Percentiles rank a stretch among this genome's conserved stretches.
These are phyloP conservation scores for Rubia yunnanensis DNA, from an alignment of 257 asterid genomes.

Conservation along the genomic window DNA sequence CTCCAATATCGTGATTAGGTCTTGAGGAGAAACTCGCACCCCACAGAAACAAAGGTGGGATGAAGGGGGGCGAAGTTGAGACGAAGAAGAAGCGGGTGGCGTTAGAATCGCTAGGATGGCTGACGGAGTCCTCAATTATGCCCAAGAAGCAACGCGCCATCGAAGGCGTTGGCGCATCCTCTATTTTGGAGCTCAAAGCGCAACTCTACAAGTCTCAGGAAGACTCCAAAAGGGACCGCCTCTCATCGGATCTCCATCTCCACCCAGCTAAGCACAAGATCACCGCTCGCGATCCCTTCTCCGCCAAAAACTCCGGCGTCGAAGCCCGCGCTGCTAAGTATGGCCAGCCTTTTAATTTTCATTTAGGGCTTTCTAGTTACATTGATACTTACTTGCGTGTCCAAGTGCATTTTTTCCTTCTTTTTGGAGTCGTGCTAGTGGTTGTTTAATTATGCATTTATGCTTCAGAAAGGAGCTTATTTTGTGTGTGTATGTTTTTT, in stretches of 20 bases:
- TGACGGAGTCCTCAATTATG: conserved; percentile 93
- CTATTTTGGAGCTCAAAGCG: conserved; percentile 89
- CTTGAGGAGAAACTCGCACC: too few relatives aligned
- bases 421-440: neutral
- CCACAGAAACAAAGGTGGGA: neutral
- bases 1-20: too few relatives aligned
- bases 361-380: neutral
- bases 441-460: neutral
- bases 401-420: neutral
- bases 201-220: conserved; percentile 88
- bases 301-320: conserved; percentile 65
- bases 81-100: conserved; percentile 41
- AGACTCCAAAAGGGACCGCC: conserved; percentile 65
- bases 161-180: conserved; percentile 91
- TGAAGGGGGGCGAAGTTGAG: conserved; percentile 36
- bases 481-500: neutral
- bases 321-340: conserved; percentile 73
- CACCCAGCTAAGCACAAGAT: conserved; percentile 80
- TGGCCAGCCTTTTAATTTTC: neutral
- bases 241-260: conserved; percentile 46
- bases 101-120: conserved; percentile 94
- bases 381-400: neutral
- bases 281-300: conserved; percentile 44
- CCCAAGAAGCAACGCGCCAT: conserved; percentile 85
- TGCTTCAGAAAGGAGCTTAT: neutral